Conservation (phyloP, 192 early-diverging fungal genomes). For the Gigaspora rosea region DNA sequence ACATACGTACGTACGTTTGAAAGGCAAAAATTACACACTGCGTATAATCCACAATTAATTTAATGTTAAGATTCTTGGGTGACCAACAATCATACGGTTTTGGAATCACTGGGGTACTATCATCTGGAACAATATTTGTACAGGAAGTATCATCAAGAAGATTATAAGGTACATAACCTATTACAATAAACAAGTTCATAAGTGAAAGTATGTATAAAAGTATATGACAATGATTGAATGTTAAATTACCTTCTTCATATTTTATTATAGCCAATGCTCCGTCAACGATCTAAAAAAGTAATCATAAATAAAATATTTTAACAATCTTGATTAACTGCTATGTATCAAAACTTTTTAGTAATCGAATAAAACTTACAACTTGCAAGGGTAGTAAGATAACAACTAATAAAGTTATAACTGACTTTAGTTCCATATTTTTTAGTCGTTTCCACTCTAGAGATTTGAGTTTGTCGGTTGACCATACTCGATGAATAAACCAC, state of each 20-base stretch:
- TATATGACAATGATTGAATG: too few relatives aligned
- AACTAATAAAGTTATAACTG: conserved; percentile 1
- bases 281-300: conserved; percentile 1
- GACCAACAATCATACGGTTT: neutral
- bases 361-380: neutral
- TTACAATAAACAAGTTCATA: neutral
- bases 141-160: neutral
- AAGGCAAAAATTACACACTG: neutral
- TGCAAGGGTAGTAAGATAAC: neutral
- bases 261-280: neutral
- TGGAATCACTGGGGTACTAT: neutral
- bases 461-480: conserved; percentile 4
- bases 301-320: neutral
- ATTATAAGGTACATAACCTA: neutral
- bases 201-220: too few relatives aligned
- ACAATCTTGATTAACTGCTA: neutral
- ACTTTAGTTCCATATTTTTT: conserved; percentile 20
- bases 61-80: neutral
- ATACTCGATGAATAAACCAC: conserved; percentile 22
- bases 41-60: neutral
- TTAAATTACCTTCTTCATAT: conserved; percentile 1
- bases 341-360: neutral
- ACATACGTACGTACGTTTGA: neutral
- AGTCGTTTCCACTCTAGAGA: neutral
- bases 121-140: neutral